Conservation (phyloP, 2,329 filamentous ascomycete species). For the Didymella pomorum region DNA sequence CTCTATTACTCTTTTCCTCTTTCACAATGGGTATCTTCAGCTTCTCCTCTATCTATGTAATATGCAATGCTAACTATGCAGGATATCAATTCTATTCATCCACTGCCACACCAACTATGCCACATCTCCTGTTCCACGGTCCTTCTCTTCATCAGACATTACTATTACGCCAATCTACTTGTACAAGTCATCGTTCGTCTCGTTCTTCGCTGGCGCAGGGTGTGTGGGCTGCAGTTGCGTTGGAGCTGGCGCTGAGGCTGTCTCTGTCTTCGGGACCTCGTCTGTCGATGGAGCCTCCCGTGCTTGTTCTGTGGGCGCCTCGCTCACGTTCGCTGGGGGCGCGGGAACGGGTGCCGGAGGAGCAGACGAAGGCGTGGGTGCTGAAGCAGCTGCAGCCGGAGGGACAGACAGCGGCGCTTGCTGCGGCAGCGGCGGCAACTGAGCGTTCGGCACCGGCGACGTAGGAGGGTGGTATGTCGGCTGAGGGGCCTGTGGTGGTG, state of each 20-base stretch:
- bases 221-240: slow-evolving; percentile 11
- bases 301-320: slow-evolving; percentile 3
- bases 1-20: background rate
- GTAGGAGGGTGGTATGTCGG: slow-evolving; percentile 23
- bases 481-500: slow-evolving; percentile 25
- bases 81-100: background rate
- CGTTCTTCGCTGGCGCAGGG: slow-evolving; percentile 20
- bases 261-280: background rate
- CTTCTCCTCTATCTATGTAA: background rate
- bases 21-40: slow-evolving; percentile 12
- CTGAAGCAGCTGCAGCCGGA: background rate
- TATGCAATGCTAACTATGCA: slow-evolving; percentile 6
- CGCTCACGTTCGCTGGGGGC: slow-evolving; percentile 6
- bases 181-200: slow-evolving; percentile 31
- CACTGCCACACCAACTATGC: background rate
- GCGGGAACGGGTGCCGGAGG: slow-evolving; percentile 6
- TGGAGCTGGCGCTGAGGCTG: slow-evolving; percentile 1
- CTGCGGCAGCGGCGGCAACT: slow-evolving; percentile 15
- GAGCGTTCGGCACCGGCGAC: slow-evolving; percentile 10
- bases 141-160: background rate
- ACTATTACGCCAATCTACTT: slow-evolving; percentile 17
- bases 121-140: too few species aligned
- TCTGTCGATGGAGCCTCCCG: background rate
- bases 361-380: background rate
- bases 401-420: background rate